Evolutionary conservation across 225 moss, liverwort and hornwort species (phyloP), one percentile per base, ranked within the genome.

Genomic region (Ulota crispa): DNA sequence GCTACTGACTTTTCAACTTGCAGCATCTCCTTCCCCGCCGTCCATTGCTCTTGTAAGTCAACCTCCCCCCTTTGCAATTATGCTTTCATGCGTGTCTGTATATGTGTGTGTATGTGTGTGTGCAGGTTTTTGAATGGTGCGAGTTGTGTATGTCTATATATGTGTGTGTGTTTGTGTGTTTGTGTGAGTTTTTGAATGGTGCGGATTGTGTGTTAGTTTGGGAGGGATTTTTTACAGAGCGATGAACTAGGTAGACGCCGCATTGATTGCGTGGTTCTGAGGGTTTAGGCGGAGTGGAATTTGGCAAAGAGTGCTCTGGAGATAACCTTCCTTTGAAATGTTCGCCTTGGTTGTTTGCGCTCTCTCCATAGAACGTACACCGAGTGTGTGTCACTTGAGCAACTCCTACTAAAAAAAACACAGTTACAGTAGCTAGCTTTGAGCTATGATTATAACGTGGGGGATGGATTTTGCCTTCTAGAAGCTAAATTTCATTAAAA

Each of bases 31-130:
- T 76, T 90, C 52, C 86, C 88, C 55, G 43, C 53, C 7, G 75
- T 82, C 9, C 84, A 70, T 39, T 88, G 88, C 90, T 88, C 84
- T 7, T 86, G 90, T 90, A 80, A 88, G 90, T 78, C 47, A 0
- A 57, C 15, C 15, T 21, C 7, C 8, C 2, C 39, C 31, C n/a
- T 56, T 30, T 31, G 10, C 32, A n/a, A 64, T 0, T 50, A 9
- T 39, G 39, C 9, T 9, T 10, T 9, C 9, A 39, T 39, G 39
- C 2, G 9, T 39, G 39, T 45, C 4, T 45, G 45, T 43, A 4
- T 43, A 2, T 43, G 43, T 43, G 13, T 43, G 13, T 43, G 2
- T 43, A 3, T 11, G 11, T 43, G 2, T 41, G 41, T 41, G 5
- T 37, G 37, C 6, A 8, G 7, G 8, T 39, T 39, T 39, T 39